A percentile compares a stretch with the other conserved stretches of the same genome.
Conservation (phyloP, 768 basidiomycete genomes). For the Pisolithus albus region DNA sequence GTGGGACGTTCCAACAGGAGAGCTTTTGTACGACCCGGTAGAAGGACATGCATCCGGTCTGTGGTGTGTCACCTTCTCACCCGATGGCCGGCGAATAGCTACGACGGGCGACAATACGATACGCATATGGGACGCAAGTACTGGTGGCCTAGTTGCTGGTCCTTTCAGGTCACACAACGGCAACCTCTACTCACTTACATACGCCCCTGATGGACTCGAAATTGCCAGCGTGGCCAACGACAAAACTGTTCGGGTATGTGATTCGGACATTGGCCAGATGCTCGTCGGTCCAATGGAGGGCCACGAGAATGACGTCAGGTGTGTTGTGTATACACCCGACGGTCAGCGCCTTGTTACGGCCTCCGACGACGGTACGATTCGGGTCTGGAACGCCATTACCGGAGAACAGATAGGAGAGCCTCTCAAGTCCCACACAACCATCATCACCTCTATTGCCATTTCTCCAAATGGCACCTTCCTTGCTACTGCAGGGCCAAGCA, state of each 20-base stretch:
- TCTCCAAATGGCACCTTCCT: constrained; percentile 26
- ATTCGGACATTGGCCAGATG: constrained; percentile 33
- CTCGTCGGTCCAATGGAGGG: constrained; percentile 20
- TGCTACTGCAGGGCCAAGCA: constrained; percentile 26
- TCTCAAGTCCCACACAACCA: constrained; percentile 20
- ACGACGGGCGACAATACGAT: constrained; percentile 29
- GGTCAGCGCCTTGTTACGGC: constrained; percentile 23
- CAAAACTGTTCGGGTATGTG: constrained; percentile 26
- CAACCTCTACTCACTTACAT: constrained; percentile 35
- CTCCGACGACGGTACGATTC: constrained; percentile 25
- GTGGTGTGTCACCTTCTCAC: constrained; percentile 27
- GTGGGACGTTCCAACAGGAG: constrained; percentile 19
- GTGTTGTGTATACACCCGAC: constrained; percentile 26
- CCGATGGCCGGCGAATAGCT: constrained; percentile 25
- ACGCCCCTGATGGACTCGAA: constrained; percentile 23
- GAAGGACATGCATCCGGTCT: constrained; percentile 22
- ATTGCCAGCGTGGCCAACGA: constrained; percentile 27
- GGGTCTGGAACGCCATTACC: constrained; percentile 23
- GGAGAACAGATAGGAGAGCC: constrained; percentile 27
- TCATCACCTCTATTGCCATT: constrained; percentile 27
- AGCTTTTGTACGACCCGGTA: constrained; percentile 18
- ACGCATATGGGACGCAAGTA: constrained; percentile 26
- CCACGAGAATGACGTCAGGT: constrained; percentile 23
- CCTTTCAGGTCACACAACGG: constrained; percentile 26
- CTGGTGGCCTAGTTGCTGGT: constrained; percentile 18